Percentiles rank a stretch among this genome's conserved stretches.
Evolutionary conservation across 148 eudicot species (phyloP).

Genomic region (Amaranthus hypochondriacus): DNA sequence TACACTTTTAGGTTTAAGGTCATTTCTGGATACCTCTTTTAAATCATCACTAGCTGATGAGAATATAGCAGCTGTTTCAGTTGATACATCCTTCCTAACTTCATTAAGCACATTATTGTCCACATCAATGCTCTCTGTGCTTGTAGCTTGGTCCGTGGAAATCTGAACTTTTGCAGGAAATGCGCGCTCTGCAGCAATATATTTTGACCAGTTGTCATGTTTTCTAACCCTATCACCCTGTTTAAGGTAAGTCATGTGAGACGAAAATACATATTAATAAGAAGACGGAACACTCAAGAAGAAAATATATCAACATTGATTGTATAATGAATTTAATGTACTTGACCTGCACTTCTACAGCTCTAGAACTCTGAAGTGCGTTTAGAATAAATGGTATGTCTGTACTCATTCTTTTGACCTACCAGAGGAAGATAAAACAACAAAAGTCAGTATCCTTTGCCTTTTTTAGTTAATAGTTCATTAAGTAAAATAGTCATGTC

Average conservation of each 20-base stretch:
- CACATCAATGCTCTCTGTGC: constrained; percentile 17
- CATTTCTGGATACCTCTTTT: constrained; percentile 18
- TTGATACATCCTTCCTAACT: constrained; percentile 10
- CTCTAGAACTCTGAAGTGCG: constrained; percentile 61
- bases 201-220: constrained; percentile 80
- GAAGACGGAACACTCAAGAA: background rate
- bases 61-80: constrained; percentile 19
- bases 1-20: constrained; percentile 12
- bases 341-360: constrained; percentile 78
- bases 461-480: background rate
- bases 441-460: background rate
- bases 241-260: background rate
- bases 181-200: constrained; percentile 37
- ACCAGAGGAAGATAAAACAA: constrained; percentile 17
- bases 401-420: constrained; percentile 84
- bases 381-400: constrained; percentile 71
- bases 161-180: constrained; percentile 24
- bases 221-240: constrained; percentile 79
- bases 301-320: background rate
- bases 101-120: constrained; percentile 24
- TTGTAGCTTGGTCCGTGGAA: constrained; percentile 21
- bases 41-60: constrained; percentile 24
- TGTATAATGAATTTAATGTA: background rate
- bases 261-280: background rate
- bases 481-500: background rate